Base-by-base conservation (phyloP, 2,329 filamentous ascomycete genomes). In the Mycosphaerella sp. region DNA sequence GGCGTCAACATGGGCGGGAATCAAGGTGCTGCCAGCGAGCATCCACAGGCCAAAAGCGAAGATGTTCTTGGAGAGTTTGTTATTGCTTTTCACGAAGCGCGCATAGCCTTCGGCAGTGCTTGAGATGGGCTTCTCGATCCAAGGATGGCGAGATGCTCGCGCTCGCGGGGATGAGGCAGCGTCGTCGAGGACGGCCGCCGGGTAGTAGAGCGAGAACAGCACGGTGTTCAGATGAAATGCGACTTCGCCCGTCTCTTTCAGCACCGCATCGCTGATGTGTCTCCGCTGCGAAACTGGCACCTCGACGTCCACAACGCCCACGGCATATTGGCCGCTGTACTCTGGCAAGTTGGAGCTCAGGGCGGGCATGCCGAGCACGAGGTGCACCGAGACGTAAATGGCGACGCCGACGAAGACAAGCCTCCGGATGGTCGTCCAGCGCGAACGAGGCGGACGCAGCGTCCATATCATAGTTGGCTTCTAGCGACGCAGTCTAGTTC, bases 201-300 rank as follows among this genome's bases (percentile, higher is more conserved):
- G 73, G 47, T 75, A 75, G 63, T 72, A 75, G 2, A 75, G 56
- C 1, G 72, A 72, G 55, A 74, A 68, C 3, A 74, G 66, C 4
- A 75, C 67, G 7, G 72, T 74, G 27, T 69, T 58, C n/a, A 75
- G 60, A 57, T 73, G 27, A 43, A 75, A 74, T 5, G 71, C 70
- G 16, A 68, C 68, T 32, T 68, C 59, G 27, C 70, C 66, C 6
- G 63, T 70, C 41, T 65, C 63, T 52, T 69, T 70, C 55, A 72
- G 63, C 16, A 66, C 60, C 6, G 64, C 67, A n/a, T 69, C 62
- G 52, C 63, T 63, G 4, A 74, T 58, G 10, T 65, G 62, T 37
- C 65, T 62, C 40, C 65, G 54, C 18, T 70, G 64, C 49, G 67
- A 66, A 3, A 30, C 18, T 3, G 70, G 64, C 5, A 57, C 68